phyloP scores from a whole-genome alignment of 2,329 filamentous ascomycete species.

The Fusarium dimerum region DNA sequence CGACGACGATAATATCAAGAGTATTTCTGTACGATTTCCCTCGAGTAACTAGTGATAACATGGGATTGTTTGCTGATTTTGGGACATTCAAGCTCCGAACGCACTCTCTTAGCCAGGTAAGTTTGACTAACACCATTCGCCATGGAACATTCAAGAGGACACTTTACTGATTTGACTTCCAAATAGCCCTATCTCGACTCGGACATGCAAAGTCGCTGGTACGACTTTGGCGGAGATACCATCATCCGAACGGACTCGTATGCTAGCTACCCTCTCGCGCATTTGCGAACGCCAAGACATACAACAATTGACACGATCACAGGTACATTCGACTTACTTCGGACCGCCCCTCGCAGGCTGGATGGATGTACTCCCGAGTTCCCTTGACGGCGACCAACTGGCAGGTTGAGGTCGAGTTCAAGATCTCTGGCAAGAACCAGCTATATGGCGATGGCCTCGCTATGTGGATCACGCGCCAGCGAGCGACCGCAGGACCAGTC shows the following conservation, averaged over 20 bases:
- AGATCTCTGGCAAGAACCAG: conserved; percentile 84
- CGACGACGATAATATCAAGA: conserved; percentile 50
- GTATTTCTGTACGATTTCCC: conserved; percentile 47
- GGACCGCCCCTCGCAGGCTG: conserved; percentile 85
- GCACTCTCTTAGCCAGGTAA: conserved; percentile 78
- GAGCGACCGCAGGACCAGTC: conserved; percentile 76
- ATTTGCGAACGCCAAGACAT: conserved; percentile 6
- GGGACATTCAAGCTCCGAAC: conserved; percentile 68
- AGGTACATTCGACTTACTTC: conserved; percentile 92
- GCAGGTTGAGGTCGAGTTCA: conserved; percentile 97
- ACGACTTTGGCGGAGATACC: conserved; percentile 96
- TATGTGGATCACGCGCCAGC: conserved; percentile 96
- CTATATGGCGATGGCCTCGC: conserved; percentile 96
- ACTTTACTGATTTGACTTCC: conserved; percentile 23
- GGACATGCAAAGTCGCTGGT: conserved; percentile 98
- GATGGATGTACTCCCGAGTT: conserved; percentile 92
- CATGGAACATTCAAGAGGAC: conserved; percentile 20
- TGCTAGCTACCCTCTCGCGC: conserved; percentile 37
- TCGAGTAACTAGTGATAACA: background rate
- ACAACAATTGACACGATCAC: conserved; percentile 26
- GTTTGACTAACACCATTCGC: conserved; percentile 40
- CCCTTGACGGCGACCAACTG: conserved; percentile 97
- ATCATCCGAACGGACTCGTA: conserved; percentile 75
- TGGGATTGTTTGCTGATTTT: conserved; percentile 19
- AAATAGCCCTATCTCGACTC: conserved; percentile 91